Evolutionary conservation across 2,329 filamentous ascomycete genomes (phyloP), one percentile per base, ranked within the genome.

Genomic region (Sporothrix brunneoviolacea): DNA sequence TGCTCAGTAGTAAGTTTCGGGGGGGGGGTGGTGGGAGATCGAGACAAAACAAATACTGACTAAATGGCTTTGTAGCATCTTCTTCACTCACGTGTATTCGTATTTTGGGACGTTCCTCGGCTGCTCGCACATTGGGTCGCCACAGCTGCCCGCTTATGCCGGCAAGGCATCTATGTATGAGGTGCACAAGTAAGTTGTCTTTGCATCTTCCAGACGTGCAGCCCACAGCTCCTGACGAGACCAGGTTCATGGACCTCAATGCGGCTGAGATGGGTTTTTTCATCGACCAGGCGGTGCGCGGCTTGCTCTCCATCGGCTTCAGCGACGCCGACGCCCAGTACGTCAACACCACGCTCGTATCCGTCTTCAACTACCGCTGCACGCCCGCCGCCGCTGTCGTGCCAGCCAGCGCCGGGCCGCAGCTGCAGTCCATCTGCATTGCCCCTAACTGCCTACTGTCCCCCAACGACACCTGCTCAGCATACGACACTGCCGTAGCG

Each of bases 241-340:
- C n/a, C n/a, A n/a, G n/a, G n/a, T 53, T 33, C 44, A 53, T 53
- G 51, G 51, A 53, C 33, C 51, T 53, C 30, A 53, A 53, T 18
- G 15, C 19, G 13, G 47, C 28, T 15, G 53, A 52, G 19, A 40
- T 47, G 49, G 22, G 39, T 42, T 53, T 50, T 22, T 53, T 53
- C 38, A 33, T 53, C 42, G 51, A 53, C 51, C 51, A 53, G 43
- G 51, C 51, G 18, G 48, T 50, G 8, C 42, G 43, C 12, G 51
- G 51, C 42, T 42, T 53, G 4, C 2, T 50, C 12, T 50, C 42
- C 16, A 46, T 53, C 15, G 51, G 51, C 36, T 53, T 53, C 41
- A 40, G 5, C 42, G 21, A 38, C 15, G 27, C 47, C 28, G 51
- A 53, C 21, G 47, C 51, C 21, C 51, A 53, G 38, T 44, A 16